phyloP scores from a whole-genome alignment of 768 basidiomycete genomes.

The Pulveroboletus sp. region DNA sequence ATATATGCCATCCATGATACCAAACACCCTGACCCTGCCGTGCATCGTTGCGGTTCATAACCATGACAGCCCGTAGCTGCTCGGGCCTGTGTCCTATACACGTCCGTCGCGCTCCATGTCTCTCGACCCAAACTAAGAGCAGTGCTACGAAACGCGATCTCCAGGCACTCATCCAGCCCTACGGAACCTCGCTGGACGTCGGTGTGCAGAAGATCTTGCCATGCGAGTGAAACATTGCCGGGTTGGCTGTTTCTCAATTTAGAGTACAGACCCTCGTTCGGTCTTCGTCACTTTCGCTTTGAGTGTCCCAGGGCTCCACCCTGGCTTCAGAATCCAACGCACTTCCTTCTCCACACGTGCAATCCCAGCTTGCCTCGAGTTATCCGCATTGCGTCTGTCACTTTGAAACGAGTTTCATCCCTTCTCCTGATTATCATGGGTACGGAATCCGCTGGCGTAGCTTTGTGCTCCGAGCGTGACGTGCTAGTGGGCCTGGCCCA shows the following conservation, averaged over 20 bases:
- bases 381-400: constrained; percentile 14
- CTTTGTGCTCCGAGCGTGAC: neutral
- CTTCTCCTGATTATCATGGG: constrained; percentile 1
- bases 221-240: constrained; percentile 24
- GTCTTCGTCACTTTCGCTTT: constrained; percentile 1
- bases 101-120: neutral
- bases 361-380: constrained; percentile 15
- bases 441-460: neutral
- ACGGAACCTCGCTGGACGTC: neutral
- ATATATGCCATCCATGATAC: neutral
- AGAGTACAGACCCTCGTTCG: neutral
- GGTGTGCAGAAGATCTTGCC: neutral
- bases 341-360: neutral
- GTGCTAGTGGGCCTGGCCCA: neutral
- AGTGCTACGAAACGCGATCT: neutral
- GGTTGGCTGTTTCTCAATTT: constrained; percentile 16
- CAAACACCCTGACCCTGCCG: neutral
- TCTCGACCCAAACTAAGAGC: neutral
- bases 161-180: neutral
- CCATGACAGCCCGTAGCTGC: neutral
- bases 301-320: constrained; percentile 1
- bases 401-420: constrained; percentile 7
- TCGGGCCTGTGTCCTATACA: neutral
- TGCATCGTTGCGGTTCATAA: constrained; percentile 13
- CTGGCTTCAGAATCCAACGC: constrained; percentile 1